A percentile compares a stretch with the other conserved stretches of the same genome.
Conservation (phyloP, 2,329 filamentous ascomycete genomes). For the Thermothelomyces thermophilus region DNA sequence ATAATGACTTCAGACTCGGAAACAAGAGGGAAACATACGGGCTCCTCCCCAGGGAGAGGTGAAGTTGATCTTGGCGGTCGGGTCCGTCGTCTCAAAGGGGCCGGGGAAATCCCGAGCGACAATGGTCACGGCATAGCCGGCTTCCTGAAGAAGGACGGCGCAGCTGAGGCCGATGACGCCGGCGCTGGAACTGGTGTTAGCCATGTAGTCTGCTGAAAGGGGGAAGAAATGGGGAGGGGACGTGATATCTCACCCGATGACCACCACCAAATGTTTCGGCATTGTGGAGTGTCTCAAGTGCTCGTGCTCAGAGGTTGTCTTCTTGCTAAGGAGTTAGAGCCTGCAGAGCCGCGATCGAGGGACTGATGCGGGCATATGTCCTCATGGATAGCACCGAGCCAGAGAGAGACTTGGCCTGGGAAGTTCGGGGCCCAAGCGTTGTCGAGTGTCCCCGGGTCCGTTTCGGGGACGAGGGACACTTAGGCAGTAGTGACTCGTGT, state of each 20-base stretch:
- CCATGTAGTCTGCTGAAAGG: too few species aligned
- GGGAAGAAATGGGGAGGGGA: neutral
- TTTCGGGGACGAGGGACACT: too few species aligned
- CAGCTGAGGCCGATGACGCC: constrained; percentile 47
- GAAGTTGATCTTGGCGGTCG: constrained; percentile 40
- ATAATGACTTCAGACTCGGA: too few species aligned
- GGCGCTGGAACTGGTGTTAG: constrained; percentile 34
- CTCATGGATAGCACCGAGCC: too few species aligned
- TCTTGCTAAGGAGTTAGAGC: too few species aligned
- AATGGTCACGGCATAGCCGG: constrained; percentile 36
- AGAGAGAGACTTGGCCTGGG: too few species aligned
- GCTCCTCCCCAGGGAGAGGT: constrained; percentile 53
- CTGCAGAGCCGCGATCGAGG: too few species aligned
- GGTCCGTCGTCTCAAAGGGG: constrained; percentile 40
- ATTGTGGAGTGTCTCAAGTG: constrained; percentile 7
- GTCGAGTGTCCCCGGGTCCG: too few species aligned
- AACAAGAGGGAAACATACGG: constrained; percentile 15
- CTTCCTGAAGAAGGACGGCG: constrained; percentile 40
- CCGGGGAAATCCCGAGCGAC: constrained; percentile 41
- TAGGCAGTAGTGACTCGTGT: too few species aligned
- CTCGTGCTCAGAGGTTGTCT: too few species aligned
- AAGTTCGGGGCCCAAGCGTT: too few species aligned
- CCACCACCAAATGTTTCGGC: constrained; percentile 15
- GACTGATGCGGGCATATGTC: too few species aligned
- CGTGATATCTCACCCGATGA: constrained; percentile 17